Evolutionary conservation across 2,329 filamentous ascomycete species (phyloP).

Genomic region (Monosporascus sp.): DNA sequence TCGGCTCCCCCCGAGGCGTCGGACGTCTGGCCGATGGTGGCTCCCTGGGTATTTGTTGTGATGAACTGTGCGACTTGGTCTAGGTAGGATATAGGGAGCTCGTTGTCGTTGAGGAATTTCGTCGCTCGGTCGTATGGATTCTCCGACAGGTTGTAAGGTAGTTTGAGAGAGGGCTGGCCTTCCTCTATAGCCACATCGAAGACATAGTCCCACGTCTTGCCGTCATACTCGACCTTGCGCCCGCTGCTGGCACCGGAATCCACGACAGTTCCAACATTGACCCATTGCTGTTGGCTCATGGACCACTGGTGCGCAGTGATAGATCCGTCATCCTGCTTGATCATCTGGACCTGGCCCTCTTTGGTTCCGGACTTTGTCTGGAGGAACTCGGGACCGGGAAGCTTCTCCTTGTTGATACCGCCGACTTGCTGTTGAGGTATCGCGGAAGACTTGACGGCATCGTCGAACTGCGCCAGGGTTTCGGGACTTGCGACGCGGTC

Average conservation of each 20-base stretch:
- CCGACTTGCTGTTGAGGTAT: slow-evolving; percentile 84
- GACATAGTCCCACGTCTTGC: slow-evolving; percentile 90
- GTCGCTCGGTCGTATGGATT: slow-evolving; percentile 89
- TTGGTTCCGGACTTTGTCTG: slow-evolving; percentile 81
- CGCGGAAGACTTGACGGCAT: slow-evolving; percentile 73
- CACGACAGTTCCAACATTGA: slow-evolving; percentile 89
- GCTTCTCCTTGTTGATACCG: slow-evolving; percentile 82
- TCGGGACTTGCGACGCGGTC: slow-evolving; percentile 66
- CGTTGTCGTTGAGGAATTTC: slow-evolving; percentile 85
- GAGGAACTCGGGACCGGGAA: slow-evolving; percentile 85
- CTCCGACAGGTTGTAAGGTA: slow-evolving; percentile 89
- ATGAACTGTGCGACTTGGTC: slow-evolving; percentile 95
- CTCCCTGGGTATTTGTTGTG: slow-evolving; percentile 79
- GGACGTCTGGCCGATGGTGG: slow-evolving; percentile 65
- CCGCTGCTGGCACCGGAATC: slow-evolving; percentile 80
- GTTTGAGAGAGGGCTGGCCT: slow-evolving; percentile 83
- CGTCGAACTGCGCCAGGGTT: slow-evolving; percentile 69
- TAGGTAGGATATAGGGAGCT: slow-evolving; percentile 79
- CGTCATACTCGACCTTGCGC: slow-evolving; percentile 69
- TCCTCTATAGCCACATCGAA: slow-evolving; percentile 97
- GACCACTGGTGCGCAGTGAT: slow-evolving; percentile 91
- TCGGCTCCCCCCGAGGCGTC: slow-evolving; percentile 52
- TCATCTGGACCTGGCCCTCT: slow-evolving; percentile 93
- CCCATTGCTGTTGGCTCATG: slow-evolving; percentile 64
- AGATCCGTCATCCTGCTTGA: slow-evolving; percentile 73